Conservation (phyloP, 2,329 filamentous ascomycete genomes). For the Sarocladium brachiariae region DNA sequence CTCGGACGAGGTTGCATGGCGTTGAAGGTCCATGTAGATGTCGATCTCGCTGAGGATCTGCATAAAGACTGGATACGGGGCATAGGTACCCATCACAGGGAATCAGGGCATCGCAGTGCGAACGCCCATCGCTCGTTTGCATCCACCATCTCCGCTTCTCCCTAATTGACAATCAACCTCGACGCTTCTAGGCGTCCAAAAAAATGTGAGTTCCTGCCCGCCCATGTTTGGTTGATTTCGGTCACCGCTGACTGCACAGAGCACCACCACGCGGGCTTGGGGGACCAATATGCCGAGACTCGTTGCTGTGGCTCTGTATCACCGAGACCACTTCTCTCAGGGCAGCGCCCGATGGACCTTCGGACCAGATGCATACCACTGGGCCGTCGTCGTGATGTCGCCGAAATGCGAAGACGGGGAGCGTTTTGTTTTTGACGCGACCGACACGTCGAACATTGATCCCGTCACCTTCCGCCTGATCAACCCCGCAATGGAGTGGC, state of each 20-base stretch:
- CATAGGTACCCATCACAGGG: too few species aligned
- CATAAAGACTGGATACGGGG: background rate
- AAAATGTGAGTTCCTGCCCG: background rate
- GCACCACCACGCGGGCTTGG: too few species aligned
- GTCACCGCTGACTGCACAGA: too few species aligned
- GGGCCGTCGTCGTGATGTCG: slow-evolving; percentile 22
- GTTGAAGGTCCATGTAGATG: too few species aligned
- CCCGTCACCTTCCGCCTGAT: slow-evolving; percentile 22
- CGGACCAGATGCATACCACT: slow-evolving; percentile 25
- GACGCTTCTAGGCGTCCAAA: background rate
- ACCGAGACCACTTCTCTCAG: slow-evolving; percentile 21
- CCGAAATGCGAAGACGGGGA: slow-evolving; percentile 11
- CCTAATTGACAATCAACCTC: background rate
- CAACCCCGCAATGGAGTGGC: slow-evolving; percentile 27
- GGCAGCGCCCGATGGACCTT: slow-evolving; percentile 18
- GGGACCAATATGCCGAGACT: slow-evolving; percentile 3
- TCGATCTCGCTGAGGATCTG: background rate
- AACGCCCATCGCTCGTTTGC: background rate
- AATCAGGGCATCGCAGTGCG: too few species aligned
- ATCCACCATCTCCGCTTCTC: background rate
- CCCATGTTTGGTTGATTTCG: too few species aligned
- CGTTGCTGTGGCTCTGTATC: slow-evolving; percentile 20
- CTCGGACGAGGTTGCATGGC: too few species aligned
- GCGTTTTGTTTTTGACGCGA: slow-evolving; percentile 21
- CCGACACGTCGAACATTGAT: slow-evolving; percentile 23